Evolutionary conservation across 2,329 filamentous ascomycete genomes (phyloP).

Genomic region (Verticillium isaacii): DNA sequence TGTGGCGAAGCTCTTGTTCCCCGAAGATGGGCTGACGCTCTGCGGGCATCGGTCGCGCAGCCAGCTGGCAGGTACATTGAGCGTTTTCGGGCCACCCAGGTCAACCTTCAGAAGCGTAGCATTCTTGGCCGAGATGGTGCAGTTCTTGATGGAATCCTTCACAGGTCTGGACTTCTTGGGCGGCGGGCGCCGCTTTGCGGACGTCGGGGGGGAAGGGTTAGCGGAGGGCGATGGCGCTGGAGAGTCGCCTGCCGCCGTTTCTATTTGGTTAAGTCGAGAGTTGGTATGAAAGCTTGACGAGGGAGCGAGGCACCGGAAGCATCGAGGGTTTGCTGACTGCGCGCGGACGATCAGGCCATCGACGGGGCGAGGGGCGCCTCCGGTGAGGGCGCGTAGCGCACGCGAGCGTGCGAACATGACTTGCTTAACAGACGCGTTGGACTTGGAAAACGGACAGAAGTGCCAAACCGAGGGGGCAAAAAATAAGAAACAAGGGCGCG

Average conservation of each 20-base stretch:
- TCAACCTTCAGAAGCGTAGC: not conserved
- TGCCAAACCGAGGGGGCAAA: not conserved
- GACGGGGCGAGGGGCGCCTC: not conserved
- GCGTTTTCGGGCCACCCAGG: no score
- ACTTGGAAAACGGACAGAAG: no score
- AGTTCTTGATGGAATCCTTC: not conserved
- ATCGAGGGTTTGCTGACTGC: not conserved
- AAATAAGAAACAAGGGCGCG: not conserved
- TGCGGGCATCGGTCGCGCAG: conserved; percentile 49
- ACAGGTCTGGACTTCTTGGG: no score
- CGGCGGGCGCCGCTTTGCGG: no score
- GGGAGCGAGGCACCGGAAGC: not conserved
- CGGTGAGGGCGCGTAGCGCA: not conserved
- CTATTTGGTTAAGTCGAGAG: not conserved
- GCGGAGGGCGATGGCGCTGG: no score
- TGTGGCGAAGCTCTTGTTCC: conserved; percentile 50
- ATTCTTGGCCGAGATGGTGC: not conserved
- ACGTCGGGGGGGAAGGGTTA: no score
- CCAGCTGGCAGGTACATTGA: conserved; percentile 13
- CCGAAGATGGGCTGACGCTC: conserved; percentile 54
- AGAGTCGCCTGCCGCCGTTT: not conserved
- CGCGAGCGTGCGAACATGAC: not conserved
- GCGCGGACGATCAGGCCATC: not conserved
- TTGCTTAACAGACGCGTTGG: not conserved
- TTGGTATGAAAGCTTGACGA: not conserved